Evolutionary conservation across 306 rosid species (phyloP), one percentile per base, ranked within the genome.

Genomic region (Astragalus glycyphyllos): DNA sequence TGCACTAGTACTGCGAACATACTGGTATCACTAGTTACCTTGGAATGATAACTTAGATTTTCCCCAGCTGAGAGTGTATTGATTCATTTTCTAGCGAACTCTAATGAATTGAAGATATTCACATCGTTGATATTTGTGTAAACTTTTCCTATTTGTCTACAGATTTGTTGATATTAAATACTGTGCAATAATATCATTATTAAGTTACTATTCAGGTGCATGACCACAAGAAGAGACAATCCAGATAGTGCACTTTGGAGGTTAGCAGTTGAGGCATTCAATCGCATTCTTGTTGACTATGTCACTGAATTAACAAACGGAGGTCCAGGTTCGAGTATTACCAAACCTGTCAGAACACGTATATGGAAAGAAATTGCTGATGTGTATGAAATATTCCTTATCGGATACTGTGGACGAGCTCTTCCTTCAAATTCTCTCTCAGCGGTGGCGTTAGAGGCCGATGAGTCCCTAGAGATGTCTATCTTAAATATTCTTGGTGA

Each of bases 281-380:
- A 88, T 58, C 73, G 74, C 13, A 66, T 90, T 79, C 81, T 90
- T 66, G 77, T 89, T 72, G 92, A 90, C 81, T 89, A 83, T 29
- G 72, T 83, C 69, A 77, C 85, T 55, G 77, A 76, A 56, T 77
- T 77, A 67, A 72, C 83, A 56, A 58, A 79, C 26, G 75, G 62
- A 45, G 85, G 81, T 78, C 71, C 81, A 47, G 92, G 80, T 76
- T 79, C 76, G 11, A 59, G 79, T 74, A 80, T 85, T 69, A 81
- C 88, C 71, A 90, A 81, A 82, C 82, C 89, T 80, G 88, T 86
- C 72, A 82, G 90, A 81, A 85, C 88, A 65, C 87, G 90, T 61
- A 80, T 87, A 77, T 94, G 98, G 98, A 90, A 94, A 81, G 98
- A 94, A 81, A 88, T 94, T 80, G 94, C 98, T 0, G 97, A 94